Conservation (phyloP, 768 basidiomycete species). For the Phylloporus sp. region DNA sequence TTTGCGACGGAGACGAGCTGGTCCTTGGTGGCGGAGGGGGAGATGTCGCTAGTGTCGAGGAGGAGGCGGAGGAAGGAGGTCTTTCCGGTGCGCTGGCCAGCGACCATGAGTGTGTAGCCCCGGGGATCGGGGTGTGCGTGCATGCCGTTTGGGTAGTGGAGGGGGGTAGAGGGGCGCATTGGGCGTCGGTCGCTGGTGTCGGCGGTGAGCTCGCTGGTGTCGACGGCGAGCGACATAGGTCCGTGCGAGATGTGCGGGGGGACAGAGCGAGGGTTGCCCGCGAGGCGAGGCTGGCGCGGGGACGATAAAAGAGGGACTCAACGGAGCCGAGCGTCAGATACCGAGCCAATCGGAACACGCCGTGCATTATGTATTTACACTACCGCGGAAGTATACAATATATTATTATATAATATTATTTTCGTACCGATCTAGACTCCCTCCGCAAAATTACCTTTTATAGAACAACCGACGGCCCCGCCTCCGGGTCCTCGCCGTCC, state of each 20-base stretch:
- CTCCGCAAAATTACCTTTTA: constrained; percentile 18
- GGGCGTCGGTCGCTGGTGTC: constrained; percentile 37
- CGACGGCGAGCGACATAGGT: constrained; percentile 51
- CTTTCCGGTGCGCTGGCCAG: constrained; percentile 80
- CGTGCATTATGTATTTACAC: constrained; percentile 16
- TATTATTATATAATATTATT: constrained; percentile 22
- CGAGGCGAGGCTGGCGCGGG: constrained; percentile 64
- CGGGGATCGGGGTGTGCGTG: constrained; percentile 27
- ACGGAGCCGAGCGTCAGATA: constrained; percentile 46
- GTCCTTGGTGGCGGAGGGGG: constrained; percentile 59
- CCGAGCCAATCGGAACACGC: constrained; percentile 62
- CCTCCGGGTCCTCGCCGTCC: constrained; percentile 23
- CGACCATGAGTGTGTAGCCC: constrained; percentile 72
- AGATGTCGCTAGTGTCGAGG: constrained; percentile 73
- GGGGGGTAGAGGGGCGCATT: constrained; percentile 25
- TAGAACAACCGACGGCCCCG: constrained; percentile 24
- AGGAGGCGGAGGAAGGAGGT: constrained; percentile 83
- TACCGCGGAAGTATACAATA: constrained; percentile 30
- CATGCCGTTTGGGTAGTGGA: constrained; percentile 16
- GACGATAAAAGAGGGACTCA: constrained; percentile 48
- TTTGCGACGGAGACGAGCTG: constrained; percentile 78
- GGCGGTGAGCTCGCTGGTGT: constrained; percentile 50
- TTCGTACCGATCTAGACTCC: constrained; percentile 13
- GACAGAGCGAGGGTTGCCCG: constrained; percentile 48
- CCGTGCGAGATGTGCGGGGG: constrained; percentile 41